Evolutionary conservation across 2,329 filamentous ascomycete genomes (phyloP), one percentile per base, ranked within the genome.

Genomic region (Botrytis byssoidea): DNA sequence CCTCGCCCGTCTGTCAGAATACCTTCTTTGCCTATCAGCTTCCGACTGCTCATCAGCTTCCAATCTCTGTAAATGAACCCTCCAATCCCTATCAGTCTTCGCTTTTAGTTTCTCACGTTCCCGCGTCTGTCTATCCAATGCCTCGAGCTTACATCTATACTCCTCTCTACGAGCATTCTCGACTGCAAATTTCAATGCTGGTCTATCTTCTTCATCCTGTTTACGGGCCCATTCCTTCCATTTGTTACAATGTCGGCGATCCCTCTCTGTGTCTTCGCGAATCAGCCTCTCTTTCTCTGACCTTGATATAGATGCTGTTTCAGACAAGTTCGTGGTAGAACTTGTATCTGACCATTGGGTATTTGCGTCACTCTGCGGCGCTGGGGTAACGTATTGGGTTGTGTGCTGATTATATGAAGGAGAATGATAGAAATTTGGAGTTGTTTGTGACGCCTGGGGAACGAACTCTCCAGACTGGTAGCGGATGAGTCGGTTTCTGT

Each of bases 41-140:
- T 48, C 46, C 20, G 2, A 25, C 22, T 25, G 20, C 9, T 48
- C 48, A 29, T n/a, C 48, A 29, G 25, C 48, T 55, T 55, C 12
- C 0, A 25, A 10, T 48, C 25, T 25, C 22, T 14, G 46, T 12
- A 9, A 46, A 3, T 4, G 22, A 46, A 46, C 44, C 48, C 22
- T n/a, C 22, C 10, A 0, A 14, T 6, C 4, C 4, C 25, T 51
- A n/a, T 51, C 10, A 25, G 22, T 1, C 0, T 14, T 10, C 6
- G 16, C 3, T 29, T 18, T 55, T 8, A 18, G 14, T 16, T 55
- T 29, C 51, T 29, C n/a, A 55, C 4, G 3, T 29, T 55, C 51
- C 12, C 25, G n/a, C 29, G 14, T 29, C n/a, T 55, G n/a, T 55
- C 25, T 18, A 29, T 55, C n/a, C 5, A 18, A 14, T n/a, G 6